Base-by-base conservation (phyloP, 805 yeast species). In the Teunomyces funiuensis region DNA sequence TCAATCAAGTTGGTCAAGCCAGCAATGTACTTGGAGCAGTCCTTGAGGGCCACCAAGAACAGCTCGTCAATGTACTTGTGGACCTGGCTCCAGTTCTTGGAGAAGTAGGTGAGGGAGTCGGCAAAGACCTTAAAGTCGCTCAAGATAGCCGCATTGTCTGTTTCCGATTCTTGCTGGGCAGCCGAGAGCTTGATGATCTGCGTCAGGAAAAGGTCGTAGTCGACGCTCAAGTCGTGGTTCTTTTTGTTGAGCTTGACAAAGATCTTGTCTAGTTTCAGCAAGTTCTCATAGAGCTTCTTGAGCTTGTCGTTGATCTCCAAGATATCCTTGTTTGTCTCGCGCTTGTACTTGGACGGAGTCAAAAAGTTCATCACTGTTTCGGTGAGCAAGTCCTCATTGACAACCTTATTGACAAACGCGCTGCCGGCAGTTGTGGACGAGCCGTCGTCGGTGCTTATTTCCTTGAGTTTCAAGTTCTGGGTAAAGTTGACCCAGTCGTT, bases 361-460 rank as follows among this genome's bases (percentile, higher is more conserved):
- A 91, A 88, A n/a, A 95, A 95, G 57, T 91, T 91, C 84, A 91
- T 85, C 31, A 93, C 81, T 2, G 86, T 83, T 57, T 91, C 99
- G 0, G 96, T 82, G n/a, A 91, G 74, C 10, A 87, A 81, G 38
- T 93, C 99, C 46, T 79, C 77, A 31, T 78, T 76, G 19, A 76
- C 78, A 4, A 65, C 71, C 44, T 60, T 65, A 42, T 54, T 73
- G 31, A 63, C 75, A 23, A 47, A 41, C 6, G 44, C 44, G 6
- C 34, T 31, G 7, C 42, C 28, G 11, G 33, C 41, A 3, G 37
- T 13, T n/a, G 20, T 15, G n/a, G n/a, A n/a, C 14, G 33, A 33
- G 22, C 39, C 26, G 6, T 43, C 29, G 18, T 40, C 51, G 11
- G 47, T 49, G 19, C 57, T 52, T 33, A 52, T 50, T 11, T 41